These are phyloP conservation scores for Irineochytrium annulatum DNA, from an alignment of 192 early-diverging fungal genomes.

Conservation along the genomic window DNA sequence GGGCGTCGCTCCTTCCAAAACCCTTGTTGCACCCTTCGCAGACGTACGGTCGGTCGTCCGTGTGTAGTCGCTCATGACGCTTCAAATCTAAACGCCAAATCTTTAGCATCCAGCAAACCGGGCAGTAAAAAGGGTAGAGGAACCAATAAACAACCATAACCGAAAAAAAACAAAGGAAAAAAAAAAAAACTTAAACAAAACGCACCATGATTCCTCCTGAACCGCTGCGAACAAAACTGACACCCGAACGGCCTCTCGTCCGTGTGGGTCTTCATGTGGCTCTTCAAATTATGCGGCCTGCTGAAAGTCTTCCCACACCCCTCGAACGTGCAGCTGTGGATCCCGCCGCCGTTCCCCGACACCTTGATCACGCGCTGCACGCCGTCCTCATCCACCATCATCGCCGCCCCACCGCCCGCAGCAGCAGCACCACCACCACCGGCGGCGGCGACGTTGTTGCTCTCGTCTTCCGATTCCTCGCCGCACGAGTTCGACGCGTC, in stretches of 20 bases:
- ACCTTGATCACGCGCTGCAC: too few species aligned
- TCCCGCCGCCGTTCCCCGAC: too few species aligned
- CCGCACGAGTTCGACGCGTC: too few species aligned
- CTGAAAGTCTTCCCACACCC: conserved; percentile 62
- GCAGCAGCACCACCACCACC: not conserved
- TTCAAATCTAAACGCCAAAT: too few species aligned
- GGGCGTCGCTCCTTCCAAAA: conserved; percentile 24
- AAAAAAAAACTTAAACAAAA: too few species aligned
- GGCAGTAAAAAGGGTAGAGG: too few species aligned
- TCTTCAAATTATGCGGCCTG: conserved; percentile 61
- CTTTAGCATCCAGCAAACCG: too few species aligned
- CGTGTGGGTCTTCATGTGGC: conserved; percentile 59
- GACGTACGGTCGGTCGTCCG: conserved; percentile 12
- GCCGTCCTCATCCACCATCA: too few species aligned
- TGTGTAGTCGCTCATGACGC: conserved; percentile 36
- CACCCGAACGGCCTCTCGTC: conserved; percentile 59
- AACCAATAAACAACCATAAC: too few species aligned
- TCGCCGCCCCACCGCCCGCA: too few species aligned
- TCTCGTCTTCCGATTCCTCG: too few species aligned
- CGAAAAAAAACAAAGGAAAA: too few species aligned
- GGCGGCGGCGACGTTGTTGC: not conserved
- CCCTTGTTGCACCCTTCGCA: conserved; percentile 18
- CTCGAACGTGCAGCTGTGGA: conserved; percentile 46
- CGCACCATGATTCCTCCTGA: conserved; percentile 77
- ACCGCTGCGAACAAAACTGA: conserved; percentile 58